Percentiles rank a stretch among this genome's conserved stretches.
These are phyloP conservation scores for Tricholoma sp. DNA, from an alignment of 768 basidiomycete genomes.

Conservation along the genomic window DNA sequence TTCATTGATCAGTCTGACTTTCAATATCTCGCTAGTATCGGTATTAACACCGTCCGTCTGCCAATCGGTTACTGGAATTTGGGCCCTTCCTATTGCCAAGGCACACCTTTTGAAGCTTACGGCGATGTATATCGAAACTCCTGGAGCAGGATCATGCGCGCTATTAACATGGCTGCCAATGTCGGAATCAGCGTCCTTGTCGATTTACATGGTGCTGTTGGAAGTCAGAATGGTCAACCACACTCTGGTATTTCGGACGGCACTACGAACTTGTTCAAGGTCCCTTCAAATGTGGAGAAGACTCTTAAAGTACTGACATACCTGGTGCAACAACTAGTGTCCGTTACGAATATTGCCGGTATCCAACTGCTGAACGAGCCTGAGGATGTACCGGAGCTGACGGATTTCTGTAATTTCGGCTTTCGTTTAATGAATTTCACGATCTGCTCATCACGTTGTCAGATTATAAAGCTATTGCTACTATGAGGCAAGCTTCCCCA, in stretches of 20 bases:
- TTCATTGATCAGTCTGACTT: slow-evolving; percentile 67
- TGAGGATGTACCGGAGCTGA: slow-evolving; percentile 40
- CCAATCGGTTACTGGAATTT: slow-evolving; percentile 61
- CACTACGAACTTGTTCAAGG: slow-evolving; percentile 42
- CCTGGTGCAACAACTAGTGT: slow-evolving; percentile 36
- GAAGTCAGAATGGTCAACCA: slow-evolving; percentile 69
- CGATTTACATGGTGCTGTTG: slow-evolving; percentile 72
- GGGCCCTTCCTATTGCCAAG: slow-evolving; percentile 49
- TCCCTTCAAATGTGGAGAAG: slow-evolving; percentile 39
- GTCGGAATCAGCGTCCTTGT: slow-evolving; percentile 61
- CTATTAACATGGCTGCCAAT: slow-evolving; percentile 55
- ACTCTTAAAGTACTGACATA: slow-evolving; percentile 46
- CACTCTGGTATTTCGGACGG: slow-evolving; percentile 64
- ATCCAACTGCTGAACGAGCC: slow-evolving; percentile 61
- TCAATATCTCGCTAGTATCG: slow-evolving; percentile 55
- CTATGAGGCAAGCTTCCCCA: slow-evolving; percentile 39
- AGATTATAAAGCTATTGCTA: slow-evolving; percentile 50
- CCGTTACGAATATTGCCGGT: slow-evolving; percentile 52
- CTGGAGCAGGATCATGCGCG: slow-evolving; percentile 59
- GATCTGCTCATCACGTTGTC: slow-evolving; percentile 8
- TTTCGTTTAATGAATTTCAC: slow-evolving; percentile 8
- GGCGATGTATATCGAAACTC: slow-evolving; percentile 55
- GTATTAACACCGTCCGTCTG: slow-evolving; percentile 64
- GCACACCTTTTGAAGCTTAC: slow-evolving; percentile 60
- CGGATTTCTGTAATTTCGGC: slow-evolving; percentile 36